phyloP scores from a whole-genome alignment of 2,329 filamentous ascomycete species.

The Colletotrichum orbiculare region DNA sequence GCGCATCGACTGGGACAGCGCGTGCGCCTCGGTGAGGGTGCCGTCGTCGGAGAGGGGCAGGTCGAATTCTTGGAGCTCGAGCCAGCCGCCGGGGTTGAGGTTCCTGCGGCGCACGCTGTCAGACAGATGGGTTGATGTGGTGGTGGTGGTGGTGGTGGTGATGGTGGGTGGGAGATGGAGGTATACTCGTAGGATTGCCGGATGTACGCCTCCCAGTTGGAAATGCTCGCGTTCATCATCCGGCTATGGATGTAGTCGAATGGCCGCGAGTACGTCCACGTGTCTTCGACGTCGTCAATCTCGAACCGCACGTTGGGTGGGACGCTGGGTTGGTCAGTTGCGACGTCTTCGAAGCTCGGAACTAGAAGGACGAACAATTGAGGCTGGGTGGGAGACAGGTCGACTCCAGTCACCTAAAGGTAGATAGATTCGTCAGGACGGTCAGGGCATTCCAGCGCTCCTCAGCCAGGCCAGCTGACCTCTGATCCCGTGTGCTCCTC shows the following conservation, averaged over 20 bases:
- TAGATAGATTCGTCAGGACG: neutral
- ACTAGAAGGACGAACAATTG: slow-evolving; percentile 42
- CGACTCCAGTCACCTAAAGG: slow-evolving; percentile 48
- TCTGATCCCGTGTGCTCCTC: slow-evolving; percentile 48
- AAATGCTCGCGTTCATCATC: slow-evolving; percentile 64
- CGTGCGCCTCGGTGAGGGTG: slow-evolving; percentile 27
- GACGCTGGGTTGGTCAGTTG: slow-evolving; percentile 42
- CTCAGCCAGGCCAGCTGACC: slow-evolving; percentile 28
- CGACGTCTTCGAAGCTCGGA: neutral
- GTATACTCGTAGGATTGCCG: slow-evolving; percentile 53
- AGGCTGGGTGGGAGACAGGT: slow-evolving; percentile 54
- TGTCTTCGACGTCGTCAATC: slow-evolving; percentile 50
- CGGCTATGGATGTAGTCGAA: slow-evolving; percentile 72
- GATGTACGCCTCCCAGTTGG: slow-evolving; percentile 65
- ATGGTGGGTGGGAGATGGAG: slow-evolving; percentile 42
- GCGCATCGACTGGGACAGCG: slow-evolving; percentile 39
- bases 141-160: slow-evolving; percentile 47
- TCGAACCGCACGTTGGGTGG: slow-evolving; percentile 53
- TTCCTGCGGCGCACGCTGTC: slow-evolving; percentile 40
- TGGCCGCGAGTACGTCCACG: slow-evolving; percentile 45
- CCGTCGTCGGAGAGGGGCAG: slow-evolving; percentile 33
- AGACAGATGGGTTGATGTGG: slow-evolving; percentile 51
- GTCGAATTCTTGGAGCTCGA: slow-evolving; percentile 34
- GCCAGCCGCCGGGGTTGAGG: slow-evolving; percentile 31
- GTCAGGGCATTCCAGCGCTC: accelerated